These are phyloP conservation scores for Senna tora DNA, from an alignment of 306 rosid genomes.

Conservation along the genomic window DNA sequence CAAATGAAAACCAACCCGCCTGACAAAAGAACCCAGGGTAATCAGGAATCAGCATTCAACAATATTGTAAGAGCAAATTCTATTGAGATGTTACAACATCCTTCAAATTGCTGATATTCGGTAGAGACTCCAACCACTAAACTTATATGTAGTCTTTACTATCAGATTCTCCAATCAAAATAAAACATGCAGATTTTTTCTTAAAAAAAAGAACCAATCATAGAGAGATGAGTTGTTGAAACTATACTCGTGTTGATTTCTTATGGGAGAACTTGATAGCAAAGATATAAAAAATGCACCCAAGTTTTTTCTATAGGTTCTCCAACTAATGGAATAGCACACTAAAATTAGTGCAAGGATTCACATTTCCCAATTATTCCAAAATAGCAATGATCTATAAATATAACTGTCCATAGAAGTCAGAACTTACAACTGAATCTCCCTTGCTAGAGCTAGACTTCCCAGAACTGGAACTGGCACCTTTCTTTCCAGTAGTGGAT, in stretches of 20 bases:
- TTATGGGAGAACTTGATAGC: no score
- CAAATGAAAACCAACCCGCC: neutral
- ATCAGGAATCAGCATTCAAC: neutral
- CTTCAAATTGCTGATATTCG: neutral
- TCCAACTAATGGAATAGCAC: neutral
- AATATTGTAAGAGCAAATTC: neutral
- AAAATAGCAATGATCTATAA: neutral
- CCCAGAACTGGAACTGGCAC: slow-evolving; percentile 40
- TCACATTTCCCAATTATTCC: neutral
- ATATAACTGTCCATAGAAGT: slow-evolving; percentile 17
- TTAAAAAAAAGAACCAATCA: no score
- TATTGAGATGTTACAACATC: neutral
- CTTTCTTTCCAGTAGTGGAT: slow-evolving; percentile 69
- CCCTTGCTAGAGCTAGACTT: slow-evolving; percentile 73
- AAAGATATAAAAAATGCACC: no score
- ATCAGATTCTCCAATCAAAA: no score
- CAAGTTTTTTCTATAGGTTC: no score
- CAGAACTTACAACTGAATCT: slow-evolving; percentile 68
- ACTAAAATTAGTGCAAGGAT: neutral
- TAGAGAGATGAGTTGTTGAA: no score
- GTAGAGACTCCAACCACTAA: neutral
- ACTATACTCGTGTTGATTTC: no score
- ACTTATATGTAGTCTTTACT: no score
- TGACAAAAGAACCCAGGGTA: neutral
- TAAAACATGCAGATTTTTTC: no score